Percentiles rank a stretch among this genome's conserved stretches.
Evolutionary conservation across 2,329 filamentous ascomycete genomes (phyloP).

Genomic region (Neonectria faginata): DNA sequence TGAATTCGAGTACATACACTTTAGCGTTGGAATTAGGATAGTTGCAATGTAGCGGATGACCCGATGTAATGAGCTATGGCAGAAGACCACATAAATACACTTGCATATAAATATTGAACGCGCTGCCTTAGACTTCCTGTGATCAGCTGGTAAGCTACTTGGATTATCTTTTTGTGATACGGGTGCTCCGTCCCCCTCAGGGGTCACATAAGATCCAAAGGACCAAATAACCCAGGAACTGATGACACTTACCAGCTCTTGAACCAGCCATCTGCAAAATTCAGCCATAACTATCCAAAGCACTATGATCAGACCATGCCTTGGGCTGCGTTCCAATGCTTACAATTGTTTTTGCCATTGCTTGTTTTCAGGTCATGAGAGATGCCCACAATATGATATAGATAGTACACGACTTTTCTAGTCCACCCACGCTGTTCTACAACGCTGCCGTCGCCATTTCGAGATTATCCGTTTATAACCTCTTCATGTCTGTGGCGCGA

Average conservation of each 20-base stretch:
- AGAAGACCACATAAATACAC: conserved; percentile 31
- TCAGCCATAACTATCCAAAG: neutral
- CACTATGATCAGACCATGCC: neutral
- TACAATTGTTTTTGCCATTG: conserved; percentile 37
- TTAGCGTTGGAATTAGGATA: conserved; percentile 21
- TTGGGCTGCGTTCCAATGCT: neutral
- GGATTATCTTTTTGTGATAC: neutral
- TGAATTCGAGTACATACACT: conserved; percentile 23
- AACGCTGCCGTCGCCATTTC: conserved; percentile 14
- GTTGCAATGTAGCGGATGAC: conserved; percentile 24
- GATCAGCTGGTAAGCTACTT: neutral
- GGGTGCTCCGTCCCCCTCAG: neutral
- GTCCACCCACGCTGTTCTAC: conserved; percentile 38
- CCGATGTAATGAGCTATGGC: conserved; percentile 36
- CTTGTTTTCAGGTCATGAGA: conserved; percentile 45
- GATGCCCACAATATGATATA: conserved; percentile 49
- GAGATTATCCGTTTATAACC: conserved; percentile 57
- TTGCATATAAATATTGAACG: conserved; percentile 17
- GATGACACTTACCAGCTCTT: neutral
- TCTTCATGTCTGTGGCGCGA: conserved; percentile 60
- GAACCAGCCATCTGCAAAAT: too few species aligned
- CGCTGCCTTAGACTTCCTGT: neutral
- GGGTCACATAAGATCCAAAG: neutral
- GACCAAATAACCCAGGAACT: neutral
- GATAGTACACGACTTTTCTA: conserved; percentile 47